Evolutionary conservation across 2,329 filamentous ascomycete species (phyloP).

Genomic region (Clonostachys chloroleuca): DNA sequence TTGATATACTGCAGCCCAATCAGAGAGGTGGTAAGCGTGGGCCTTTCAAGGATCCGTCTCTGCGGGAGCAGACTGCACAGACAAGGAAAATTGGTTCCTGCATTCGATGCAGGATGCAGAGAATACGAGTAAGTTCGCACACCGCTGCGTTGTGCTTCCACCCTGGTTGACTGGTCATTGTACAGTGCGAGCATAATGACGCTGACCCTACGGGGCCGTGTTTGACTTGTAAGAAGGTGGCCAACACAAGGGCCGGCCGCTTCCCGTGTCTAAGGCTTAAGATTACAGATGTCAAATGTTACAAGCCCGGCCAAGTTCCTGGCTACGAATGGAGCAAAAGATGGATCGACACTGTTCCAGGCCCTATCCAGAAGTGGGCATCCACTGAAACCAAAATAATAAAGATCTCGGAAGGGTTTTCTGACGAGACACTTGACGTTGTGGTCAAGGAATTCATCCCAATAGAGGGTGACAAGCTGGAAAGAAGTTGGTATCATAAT

Average conservation of each 20-base stretch:
- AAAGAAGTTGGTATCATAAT: constrained; percentile 45
- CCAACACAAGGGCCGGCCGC: constrained; percentile 40
- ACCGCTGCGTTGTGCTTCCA: background rate
- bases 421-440: constrained; percentile 38
- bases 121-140: constrained; percentile 47
- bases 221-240: constrained; percentile 48
- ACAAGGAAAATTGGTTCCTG: constrained; percentile 56
- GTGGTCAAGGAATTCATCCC: constrained; percentile 51
- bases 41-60: constrained; percentile 47
- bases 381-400: constrained; percentile 45
- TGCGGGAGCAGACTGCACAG: constrained; percentile 49
- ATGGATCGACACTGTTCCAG: constrained; percentile 48
- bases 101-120: constrained; percentile 57
- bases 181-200: constrained; percentile 47
- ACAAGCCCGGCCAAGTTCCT: constrained; percentile 54
- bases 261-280: constrained; percentile 58
- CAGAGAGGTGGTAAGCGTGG: constrained; percentile 35
- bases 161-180: background rate
- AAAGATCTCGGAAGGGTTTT: constrained; percentile 49
- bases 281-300: constrained; percentile 52
- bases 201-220: constrained; percentile 42
- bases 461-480: constrained; percentile 48
- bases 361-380: constrained; percentile 53
- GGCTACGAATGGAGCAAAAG: constrained; percentile 55
- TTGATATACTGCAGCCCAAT: constrained; percentile 19